Evolutionary conservation across 2,329 filamentous ascomycete species (phyloP), one percentile per base, ranked within the genome.

Genomic region (Stachybotrys chlorohalonatus): DNA sequence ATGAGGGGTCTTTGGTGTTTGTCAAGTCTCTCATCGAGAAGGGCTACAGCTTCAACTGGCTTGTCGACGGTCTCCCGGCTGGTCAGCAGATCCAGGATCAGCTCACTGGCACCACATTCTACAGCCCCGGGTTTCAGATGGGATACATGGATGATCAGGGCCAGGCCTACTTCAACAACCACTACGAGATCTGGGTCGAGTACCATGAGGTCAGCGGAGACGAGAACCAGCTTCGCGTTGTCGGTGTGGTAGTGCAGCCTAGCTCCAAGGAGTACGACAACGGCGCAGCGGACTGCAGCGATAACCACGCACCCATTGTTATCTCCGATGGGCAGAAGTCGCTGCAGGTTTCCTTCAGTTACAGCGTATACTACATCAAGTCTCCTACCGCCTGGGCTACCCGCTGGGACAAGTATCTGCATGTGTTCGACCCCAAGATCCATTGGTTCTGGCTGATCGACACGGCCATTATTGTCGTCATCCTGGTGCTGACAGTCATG

Each of bases 381-480:
- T 96, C 91, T 1, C 67, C 80, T 1, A 97, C 92, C 1, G 89
- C 88, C 1, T 99, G 95, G 86, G 94, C 94, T 31, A 99, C 94
- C 11, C 84, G 94, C 60, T 99, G 94, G 94, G 94, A 99, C 78
- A 97, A 96, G 73, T 97, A 97, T 68, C 80, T 99, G 42, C 93
- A 97, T 66, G 93, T 99, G 32, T 95, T 92, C 67, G 92, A 97
- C 70, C 92, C 94, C 53, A 95, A 94, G 77, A 97, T 99, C 63
- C 94, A 99, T 71, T 99, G 94, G 94, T 96, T 97, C 76, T 96
- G 92, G 56, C 84, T 99, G 52, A 89, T 97, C 73, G 96, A 96
- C 72, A 96, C 92, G 42, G 89, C 94, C 52, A 85, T 97, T 49
- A 95, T 99, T 58, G 92, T 99, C 52, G 81, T 96, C 51, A 94